Conservation (phyloP, 192 early-diverging fungal species). For the Chytriomyces confervae region DNA sequence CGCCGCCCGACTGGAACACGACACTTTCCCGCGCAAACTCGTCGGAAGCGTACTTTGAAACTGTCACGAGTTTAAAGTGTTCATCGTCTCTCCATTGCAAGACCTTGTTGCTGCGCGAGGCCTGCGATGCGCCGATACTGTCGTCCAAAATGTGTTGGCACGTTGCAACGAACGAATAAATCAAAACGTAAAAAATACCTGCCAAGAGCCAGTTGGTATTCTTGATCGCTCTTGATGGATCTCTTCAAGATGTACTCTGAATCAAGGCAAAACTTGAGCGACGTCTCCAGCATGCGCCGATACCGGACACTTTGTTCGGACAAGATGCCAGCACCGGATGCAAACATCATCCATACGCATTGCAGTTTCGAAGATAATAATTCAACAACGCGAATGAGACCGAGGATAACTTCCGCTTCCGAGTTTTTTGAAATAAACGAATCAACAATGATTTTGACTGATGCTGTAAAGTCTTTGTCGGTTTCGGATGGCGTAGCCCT, state of each 20-base stretch:
- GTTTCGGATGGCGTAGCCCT: no score
- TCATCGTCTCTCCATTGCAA: no score
- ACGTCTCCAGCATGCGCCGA: not conserved
- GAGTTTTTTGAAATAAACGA: not conserved
- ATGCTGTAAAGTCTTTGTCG: no score
- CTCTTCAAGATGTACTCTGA: not conserved
- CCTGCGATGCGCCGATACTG: no score
- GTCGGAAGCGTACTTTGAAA: no score
- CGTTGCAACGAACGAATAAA: no score
- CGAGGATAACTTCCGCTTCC: not conserved
- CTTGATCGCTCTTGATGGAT: not conserved
- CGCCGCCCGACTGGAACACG: no score
- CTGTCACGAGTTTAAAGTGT: no score
- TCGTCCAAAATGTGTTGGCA: no score
- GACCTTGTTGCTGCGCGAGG: no score
- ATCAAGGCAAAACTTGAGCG: not conserved
- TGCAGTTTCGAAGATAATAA: conserved; percentile 18
- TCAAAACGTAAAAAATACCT: not conserved
- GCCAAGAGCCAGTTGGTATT: not conserved
- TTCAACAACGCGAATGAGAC: conserved; percentile 20
- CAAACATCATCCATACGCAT: conserved; percentile 32
- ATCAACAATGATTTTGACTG: not conserved
- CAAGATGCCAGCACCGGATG: not conserved
- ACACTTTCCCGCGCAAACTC: no score
- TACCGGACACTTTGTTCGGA: not conserved